Percentiles rank a stretch among this genome's conserved stretches.
These are phyloP conservation scores for Pelargonium exstipulatum DNA, from an alignment of 441 rosid genomes.

Conservation along the genomic window DNA sequence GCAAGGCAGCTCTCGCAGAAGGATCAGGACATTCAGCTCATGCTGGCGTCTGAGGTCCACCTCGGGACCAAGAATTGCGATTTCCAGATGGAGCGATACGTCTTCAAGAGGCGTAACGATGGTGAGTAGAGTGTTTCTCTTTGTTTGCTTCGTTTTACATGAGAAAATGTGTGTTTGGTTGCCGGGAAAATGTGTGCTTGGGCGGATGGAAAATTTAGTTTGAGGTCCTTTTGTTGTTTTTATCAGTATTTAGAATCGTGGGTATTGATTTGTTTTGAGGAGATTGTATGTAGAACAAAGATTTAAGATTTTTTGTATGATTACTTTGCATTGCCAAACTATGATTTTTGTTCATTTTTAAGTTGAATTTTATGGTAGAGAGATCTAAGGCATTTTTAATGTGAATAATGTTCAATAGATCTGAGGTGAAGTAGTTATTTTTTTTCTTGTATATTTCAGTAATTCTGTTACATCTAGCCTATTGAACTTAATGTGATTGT, in stretches of 20 bases:
- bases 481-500: too few relatives aligned
- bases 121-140: constrained; percentile 34
- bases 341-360: too few relatives aligned
- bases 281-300: neutral
- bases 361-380: too few relatives aligned
- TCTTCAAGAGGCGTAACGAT: constrained; percentile 83
- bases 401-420: neutral
- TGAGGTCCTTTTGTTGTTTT: neutral
- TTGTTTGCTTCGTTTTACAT: neutral
- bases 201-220: too few relatives aligned
- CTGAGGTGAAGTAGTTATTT: neutral
- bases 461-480: neutral
- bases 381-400: too few relatives aligned
- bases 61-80: constrained; percentile 87
- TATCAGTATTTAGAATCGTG: neutral
- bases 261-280: neutral
- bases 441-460: neutral
- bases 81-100: constrained; percentile 92
- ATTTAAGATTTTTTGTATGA: neutral
- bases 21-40: constrained; percentile 75
- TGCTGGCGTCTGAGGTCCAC: constrained; percentile 88
- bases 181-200: neutral
- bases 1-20: constrained; percentile 49
- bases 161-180: neutral
- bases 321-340: too few relatives aligned